phyloP scores from a whole-genome alignment of 2,329 filamentous ascomycete species.

The Pyrenochaeta sp. region DNA sequence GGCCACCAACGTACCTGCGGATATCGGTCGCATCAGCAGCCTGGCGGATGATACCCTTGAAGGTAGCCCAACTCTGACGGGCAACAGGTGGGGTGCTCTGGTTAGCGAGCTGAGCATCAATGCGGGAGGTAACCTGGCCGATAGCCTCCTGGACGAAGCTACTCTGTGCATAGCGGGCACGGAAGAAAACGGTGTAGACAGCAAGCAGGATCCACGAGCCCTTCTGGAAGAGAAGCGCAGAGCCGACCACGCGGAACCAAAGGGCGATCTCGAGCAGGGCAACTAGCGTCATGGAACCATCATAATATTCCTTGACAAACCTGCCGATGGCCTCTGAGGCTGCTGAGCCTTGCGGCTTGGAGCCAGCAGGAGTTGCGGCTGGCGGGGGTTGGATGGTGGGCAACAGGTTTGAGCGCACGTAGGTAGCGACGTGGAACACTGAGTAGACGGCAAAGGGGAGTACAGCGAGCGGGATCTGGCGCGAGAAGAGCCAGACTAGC shows the following conservation, averaged over 20 bases:
- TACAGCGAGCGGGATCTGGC: slow-evolving; percentile 88
- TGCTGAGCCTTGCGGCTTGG: slow-evolving; percentile 67
- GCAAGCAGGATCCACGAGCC: slow-evolving; percentile 88
- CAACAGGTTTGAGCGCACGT: slow-evolving; percentile 91
- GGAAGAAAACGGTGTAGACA: slow-evolving; percentile 91
- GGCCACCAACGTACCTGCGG: slow-evolving; percentile 72
- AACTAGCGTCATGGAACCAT: slow-evolving; percentile 92
- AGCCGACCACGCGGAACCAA: slow-evolving; percentile 82
- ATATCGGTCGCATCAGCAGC: slow-evolving; percentile 83
- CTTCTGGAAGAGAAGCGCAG: slow-evolving; percentile 86
- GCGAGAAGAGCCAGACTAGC: slow-evolving; percentile 90
- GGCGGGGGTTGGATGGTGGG: slow-evolving; percentile 80
- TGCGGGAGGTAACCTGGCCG: slow-evolving; percentile 72
- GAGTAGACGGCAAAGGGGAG: slow-evolving; percentile 97
- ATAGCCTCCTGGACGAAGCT: slow-evolving; percentile 89
- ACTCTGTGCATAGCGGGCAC: slow-evolving; percentile 89
- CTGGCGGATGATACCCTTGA: slow-evolving; percentile 77
- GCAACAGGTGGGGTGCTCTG: slow-evolving; percentile 85
- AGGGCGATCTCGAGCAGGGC: slow-evolving; percentile 86
- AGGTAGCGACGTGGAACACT: slow-evolving; percentile 97
- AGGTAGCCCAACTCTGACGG: slow-evolving; percentile 78
- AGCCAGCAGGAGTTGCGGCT: slow-evolving; percentile 56
- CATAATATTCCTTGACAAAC: slow-evolving; percentile 99
- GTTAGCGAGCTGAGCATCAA: slow-evolving; percentile 83
- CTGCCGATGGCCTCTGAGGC: slow-evolving; percentile 83